Evolutionary conservation across 1,284 basidiomycete species (phyloP).

Genomic region (Moesziomyces parantarcticus): DNA sequence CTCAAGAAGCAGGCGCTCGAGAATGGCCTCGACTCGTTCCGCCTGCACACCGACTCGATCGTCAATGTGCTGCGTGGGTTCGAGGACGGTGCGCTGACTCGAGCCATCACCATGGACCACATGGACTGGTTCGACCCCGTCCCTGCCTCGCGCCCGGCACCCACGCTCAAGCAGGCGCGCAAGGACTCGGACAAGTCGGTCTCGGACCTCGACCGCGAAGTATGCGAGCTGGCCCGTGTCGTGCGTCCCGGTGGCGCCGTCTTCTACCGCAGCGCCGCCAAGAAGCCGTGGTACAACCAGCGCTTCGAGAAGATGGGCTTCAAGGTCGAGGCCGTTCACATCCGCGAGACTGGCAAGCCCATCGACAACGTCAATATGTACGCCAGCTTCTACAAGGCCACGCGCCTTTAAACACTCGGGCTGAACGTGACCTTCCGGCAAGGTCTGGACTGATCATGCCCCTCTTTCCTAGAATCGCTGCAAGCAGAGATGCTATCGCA

Average conservation of each 20-base stretch:
- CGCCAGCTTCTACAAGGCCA: constrained; percentile 69
- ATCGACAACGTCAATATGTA: constrained; percentile 78
- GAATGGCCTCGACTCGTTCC: constrained; percentile 74
- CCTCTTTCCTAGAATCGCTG: not conserved
- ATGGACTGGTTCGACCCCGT: constrained; percentile 79
- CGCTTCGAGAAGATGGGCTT: constrained; percentile 71
- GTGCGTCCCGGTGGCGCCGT: constrained; percentile 76
- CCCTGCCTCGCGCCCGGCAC: constrained; percentile 69
- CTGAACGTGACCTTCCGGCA: not conserved
- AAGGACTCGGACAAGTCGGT: constrained; percentile 69
- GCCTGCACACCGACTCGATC: constrained; percentile 82
- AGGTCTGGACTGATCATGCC: not conserved
- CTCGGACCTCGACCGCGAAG: constrained; percentile 75
- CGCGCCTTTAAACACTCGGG: constrained; percentile 44
- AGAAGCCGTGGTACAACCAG: constrained; percentile 80
- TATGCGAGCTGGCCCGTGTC: constrained; percentile 75
- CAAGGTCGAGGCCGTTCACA: constrained; percentile 60
- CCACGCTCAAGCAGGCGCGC: constrained; percentile 62
- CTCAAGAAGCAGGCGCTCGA: constrained; percentile 73
- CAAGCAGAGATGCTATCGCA: too few relatives aligned
- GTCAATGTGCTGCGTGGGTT: constrained; percentile 73
- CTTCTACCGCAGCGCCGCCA: constrained; percentile 79
- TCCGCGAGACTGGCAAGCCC: constrained; percentile 67
- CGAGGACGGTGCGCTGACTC: constrained; percentile 60
- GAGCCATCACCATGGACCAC: constrained; percentile 80